Evolutionary conservation across 169 alveolate genomes (phyloP).

Genomic region (Eimeria zaria): DNA sequence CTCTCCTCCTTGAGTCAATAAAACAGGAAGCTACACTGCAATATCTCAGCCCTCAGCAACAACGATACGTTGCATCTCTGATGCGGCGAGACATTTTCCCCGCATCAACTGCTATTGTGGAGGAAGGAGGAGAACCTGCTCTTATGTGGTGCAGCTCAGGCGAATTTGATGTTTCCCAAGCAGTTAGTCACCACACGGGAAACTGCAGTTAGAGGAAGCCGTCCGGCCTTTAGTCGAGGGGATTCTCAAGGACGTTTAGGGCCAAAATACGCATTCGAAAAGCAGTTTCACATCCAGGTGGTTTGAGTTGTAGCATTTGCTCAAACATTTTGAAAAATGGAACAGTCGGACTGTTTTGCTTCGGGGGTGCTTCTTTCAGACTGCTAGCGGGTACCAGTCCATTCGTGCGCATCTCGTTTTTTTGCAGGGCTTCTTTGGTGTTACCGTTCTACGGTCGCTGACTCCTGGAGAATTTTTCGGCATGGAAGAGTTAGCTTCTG

Average conservation of each 20-base stretch:
- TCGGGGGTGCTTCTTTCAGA: too few relatives aligned
- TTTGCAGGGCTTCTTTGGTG: constrained; percentile 83
- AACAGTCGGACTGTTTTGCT: not conserved
- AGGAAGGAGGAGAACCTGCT: constrained; percentile 77
- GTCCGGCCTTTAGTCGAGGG: not conserved
- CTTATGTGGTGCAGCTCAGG: constrained; percentile 82
- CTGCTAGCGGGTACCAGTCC: not conserved
- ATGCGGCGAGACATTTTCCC: constrained; percentile 75
- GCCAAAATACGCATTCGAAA: not conserved
- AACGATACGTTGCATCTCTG: constrained; percentile 78
- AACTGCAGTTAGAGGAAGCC: not conserved
- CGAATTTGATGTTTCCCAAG: constrained; percentile 81
- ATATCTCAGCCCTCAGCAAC: constrained; percentile 69
- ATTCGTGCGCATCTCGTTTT: not conserved
- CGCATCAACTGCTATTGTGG: constrained; percentile 15
- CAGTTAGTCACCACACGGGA: constrained; percentile 44
- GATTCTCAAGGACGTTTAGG: not conserved
- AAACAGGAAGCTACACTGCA: constrained; percentile 36
- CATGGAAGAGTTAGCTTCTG: constrained; percentile 77
- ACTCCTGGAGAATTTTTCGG: constrained; percentile 79
- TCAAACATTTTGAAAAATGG: not conserved
- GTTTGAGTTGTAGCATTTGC: not conserved
- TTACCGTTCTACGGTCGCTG: constrained; percentile 50
- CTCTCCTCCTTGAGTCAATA: constrained; percentile 67
- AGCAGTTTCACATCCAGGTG: not conserved